Evolutionary conservation across 176 grass and related monocot genomes (phyloP).

Genomic region (Ensete glaucum): DNA sequence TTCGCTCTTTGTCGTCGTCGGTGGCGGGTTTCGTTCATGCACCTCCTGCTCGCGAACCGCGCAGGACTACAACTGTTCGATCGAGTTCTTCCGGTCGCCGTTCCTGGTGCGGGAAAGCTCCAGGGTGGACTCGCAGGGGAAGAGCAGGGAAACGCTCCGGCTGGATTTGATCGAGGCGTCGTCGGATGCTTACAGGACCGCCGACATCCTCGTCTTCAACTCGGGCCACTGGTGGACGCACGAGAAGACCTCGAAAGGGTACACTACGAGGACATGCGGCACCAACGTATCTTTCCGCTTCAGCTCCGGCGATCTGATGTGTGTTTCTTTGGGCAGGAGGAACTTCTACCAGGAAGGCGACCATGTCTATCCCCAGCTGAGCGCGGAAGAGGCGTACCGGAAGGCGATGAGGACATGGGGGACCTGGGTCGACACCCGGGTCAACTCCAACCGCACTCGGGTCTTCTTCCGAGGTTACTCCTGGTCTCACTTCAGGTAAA

Average conservation of each 20-base stretch:
- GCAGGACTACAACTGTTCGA: conserved; percentile 77
- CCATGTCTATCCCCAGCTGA: conserved; percentile 48
- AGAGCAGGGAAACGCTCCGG: conserved; percentile 59
- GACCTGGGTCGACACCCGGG: conserved; percentile 60
- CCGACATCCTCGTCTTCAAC: conserved; percentile 84
- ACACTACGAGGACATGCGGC: neutral
- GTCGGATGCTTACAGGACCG: conserved; percentile 46
- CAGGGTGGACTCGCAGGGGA: conserved; percentile 27
- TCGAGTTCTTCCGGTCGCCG: conserved; percentile 81
- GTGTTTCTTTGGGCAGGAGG: conserved; percentile 29
- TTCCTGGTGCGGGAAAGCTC: conserved; percentile 87
- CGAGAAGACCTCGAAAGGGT: conserved; percentile 85
- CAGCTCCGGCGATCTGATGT: too few species aligned
- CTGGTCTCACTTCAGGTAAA: conserved; percentile 75
- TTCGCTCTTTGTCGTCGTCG: neutral
- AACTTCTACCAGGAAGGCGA: conserved; percentile 86
- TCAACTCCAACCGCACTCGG: conserved; percentile 48
- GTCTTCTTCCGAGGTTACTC: conserved; percentile 93
- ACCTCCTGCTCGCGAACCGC: neutral
- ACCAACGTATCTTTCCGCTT: too few species aligned
- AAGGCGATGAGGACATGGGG: conserved; percentile 81
- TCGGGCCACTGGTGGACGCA: conserved; percentile 99
- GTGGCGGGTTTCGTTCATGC: neutral
- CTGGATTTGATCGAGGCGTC: conserved; percentile 55
- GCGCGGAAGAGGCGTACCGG: conserved; percentile 64